Evolutionary conservation across 345 rosid genomes (phyloP).

Genomic region (Euphorbia pulcherrima): DNA sequence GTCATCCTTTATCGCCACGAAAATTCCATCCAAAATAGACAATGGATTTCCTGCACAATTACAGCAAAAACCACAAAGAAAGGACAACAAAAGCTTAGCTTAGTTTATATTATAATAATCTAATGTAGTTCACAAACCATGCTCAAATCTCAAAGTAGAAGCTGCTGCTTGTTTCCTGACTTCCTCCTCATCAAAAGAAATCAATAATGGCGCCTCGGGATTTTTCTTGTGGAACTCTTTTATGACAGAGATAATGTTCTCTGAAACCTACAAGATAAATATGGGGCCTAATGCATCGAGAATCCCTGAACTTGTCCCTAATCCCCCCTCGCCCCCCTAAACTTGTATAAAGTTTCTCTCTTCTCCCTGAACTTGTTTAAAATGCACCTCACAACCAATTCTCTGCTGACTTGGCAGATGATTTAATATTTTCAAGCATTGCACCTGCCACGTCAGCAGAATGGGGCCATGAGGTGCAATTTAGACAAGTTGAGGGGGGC

Average conservation of each 20-base stretch:
- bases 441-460: too few species aligned
- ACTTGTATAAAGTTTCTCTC: too few species aligned
- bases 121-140: conserved; percentile 40
- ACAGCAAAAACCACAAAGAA: conserved; percentile 11
- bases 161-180: conserved; percentile 75
- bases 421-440: too few species aligned
- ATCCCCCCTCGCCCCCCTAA: too few species aligned
- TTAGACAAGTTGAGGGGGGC: too few species aligned
- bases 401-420: too few species aligned
- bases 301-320: too few species aligned
- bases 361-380: too few species aligned
- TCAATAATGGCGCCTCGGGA: conserved; percentile 57
- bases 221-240: conserved; percentile 53
- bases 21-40: conserved; percentile 75
- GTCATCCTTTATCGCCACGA: conserved; percentile 85
- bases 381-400: too few species aligned
- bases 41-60: conserved; percentile 62
- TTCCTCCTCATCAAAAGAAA: conserved; percentile 54
- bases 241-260: conserved; percentile 46
- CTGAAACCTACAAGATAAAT: conserved; percentile 55
- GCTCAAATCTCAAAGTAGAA: conserved; percentile 72
- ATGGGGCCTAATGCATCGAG: too few species aligned
- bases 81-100: conserved; percentile 3
- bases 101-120: neutral
- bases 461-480: too few species aligned